Evolutionary conservation across 2,329 filamentous ascomycete genomes (phyloP), one percentile per base, ranked within the genome.

Genomic region (Calonectria hongkongensis): DNA sequence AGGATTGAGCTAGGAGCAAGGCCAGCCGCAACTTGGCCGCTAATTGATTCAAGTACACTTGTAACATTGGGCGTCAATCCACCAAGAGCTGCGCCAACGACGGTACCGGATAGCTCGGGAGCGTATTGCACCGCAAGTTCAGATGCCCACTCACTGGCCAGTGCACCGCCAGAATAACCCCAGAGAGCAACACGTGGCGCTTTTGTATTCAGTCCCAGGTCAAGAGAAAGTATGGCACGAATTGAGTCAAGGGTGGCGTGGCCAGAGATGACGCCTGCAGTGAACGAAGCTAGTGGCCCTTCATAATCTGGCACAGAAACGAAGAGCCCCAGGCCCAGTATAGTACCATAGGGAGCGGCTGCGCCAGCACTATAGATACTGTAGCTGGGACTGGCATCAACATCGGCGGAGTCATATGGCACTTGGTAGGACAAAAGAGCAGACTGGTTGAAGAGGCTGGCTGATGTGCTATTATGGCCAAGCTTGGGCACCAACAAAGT

Each of bases 161-260:
- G 73, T 2, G 86, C 85, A 4, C 89, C 89, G 3, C 90, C 90
- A 0, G 87, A 89, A 76, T 91, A 91, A 0, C 90, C 90, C 88
- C 88, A 91, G 10, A 90, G 80, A 0, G 86, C 85, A 39, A 85
- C 81, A 3, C 77, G 80, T 0, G 85, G 79, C 1, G 28, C 25
- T 0, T 51, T 56, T 0, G 50, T 51, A 51, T 76, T 65, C 3
- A 83, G 76, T 0, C 76, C 88, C 8, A 87, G 71, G 0, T 79
- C 79, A 4, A 81, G 78, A 5, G 79, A 78, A 16, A 85, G 74
- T 0, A 85, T 82, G 1, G 87, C 87, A 5, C 88, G 86, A 0
- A 88, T 77, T 1, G 84, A 85, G 74, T 89, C 86, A 21, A 88
- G 79, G 2, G 84, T 86, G 0, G 85, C 84, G 51, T 88, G 84